Base-by-base conservation (phyloP, 2,329 filamentous ascomycete genomes). In the Graphiopsis chlorocephala region DNA sequence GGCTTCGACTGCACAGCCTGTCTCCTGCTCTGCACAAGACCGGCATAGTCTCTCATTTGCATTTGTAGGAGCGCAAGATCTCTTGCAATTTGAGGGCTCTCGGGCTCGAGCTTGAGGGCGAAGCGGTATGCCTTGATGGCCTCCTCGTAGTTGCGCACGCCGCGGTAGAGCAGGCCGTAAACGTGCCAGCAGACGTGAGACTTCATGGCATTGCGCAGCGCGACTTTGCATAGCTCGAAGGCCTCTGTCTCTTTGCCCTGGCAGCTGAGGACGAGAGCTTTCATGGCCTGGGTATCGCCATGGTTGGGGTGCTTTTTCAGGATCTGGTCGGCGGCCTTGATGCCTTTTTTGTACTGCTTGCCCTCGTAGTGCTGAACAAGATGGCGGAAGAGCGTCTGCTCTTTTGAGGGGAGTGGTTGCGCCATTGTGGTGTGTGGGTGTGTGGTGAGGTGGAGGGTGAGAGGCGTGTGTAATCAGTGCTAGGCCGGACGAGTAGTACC, bases 101-200 rank as follows among this genome's bases (percentile, higher is more conserved):
- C 93, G n/a, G 96, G 94, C 75, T 99, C 95, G 66, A 98, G 86
- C 76, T 88, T 89, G 72, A 99, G 82, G 17, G 95, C 95, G 78
- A 96, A 97, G 77, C 96, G 96, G 84, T 99, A 99, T 65, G 95
- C 96, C 84, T 98, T 98, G 82, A 97, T 97, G 11, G 96, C 94
- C 81, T 98, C 95, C 78, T 98, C 95, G 73, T 96, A 98, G 80
- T 99, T 98, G 85, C 98, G 98, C 75, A 91, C 90, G 57, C 92
- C 90, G 60, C 94, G 89, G 80, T 96, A 98, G 59, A 99, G 85
- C 71, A 99, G 81, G 33, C 96, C 95, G 78, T 98, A 99, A 67
- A 99, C 95, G 79, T 99, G 96, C 95, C 95, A 99, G 84, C 93
- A 98, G 73, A 99, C 93, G 80, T 98, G 94, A 73, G 93, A 97